phyloP scores from a whole-genome alignment of 2,329 filamentous ascomycete species.

The Epichloe sibirici region DNA sequence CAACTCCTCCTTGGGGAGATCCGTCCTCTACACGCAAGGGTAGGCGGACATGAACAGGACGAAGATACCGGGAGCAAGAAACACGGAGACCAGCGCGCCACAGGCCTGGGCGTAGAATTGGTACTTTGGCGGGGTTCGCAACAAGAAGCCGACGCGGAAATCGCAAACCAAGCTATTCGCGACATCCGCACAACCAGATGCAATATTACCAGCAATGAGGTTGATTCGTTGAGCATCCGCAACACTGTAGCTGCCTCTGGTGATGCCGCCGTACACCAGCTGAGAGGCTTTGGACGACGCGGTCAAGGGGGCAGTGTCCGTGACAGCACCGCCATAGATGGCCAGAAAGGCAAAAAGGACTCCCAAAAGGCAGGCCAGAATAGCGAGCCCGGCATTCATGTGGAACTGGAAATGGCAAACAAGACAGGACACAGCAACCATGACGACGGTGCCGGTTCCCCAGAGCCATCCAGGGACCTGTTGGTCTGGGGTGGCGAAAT shows the following conservation, averaged over 20 bases:
- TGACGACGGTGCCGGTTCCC: constrained; percentile 31
- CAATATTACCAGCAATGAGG: constrained; percentile 48
- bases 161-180: constrained; percentile 44
- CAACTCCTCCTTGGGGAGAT: constrained; percentile 22
- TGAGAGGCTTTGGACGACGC: constrained; percentile 57
- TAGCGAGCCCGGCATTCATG: constrained; percentile 43
- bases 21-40: constrained; percentile 48
- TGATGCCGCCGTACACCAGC: constrained; percentile 54
- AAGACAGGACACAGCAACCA: constrained; percentile 40
- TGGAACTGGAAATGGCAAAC: constrained; percentile 39
- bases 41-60: constrained; percentile 57
- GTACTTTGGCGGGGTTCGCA: constrained; percentile 47
- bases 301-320: constrained; percentile 48
- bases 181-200: constrained; percentile 42
- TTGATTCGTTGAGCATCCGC: constrained; percentile 50
- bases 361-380: constrained; percentile 42
- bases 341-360: constrained; percentile 47
- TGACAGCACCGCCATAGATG: constrained; percentile 39
- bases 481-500: constrained; percentile 28
- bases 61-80: constrained; percentile 55
- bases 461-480: constrained; percentile 44
- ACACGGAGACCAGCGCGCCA: constrained; percentile 51
- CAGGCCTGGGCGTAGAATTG: constrained; percentile 56
- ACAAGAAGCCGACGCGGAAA: constrained; percentile 56
- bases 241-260: constrained; percentile 37